Evolutionary conservation across 768 basidiomycete species (phyloP), one percentile per base, ranked within the genome.

Genomic region (Xanthoconium stramineum): DNA sequence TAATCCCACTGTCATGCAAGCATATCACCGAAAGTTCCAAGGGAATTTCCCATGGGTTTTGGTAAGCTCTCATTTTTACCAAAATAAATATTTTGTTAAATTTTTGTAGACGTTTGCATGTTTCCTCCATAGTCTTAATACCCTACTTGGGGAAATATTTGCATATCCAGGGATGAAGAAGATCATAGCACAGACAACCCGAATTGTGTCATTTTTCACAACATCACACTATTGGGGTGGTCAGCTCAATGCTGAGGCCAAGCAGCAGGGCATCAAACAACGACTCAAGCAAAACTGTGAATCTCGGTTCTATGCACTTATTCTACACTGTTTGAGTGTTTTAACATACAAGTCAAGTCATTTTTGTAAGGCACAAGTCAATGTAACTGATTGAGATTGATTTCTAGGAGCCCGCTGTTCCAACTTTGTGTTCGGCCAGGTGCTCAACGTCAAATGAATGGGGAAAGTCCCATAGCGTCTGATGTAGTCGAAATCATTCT

Each of bases 201-300:
- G 33, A 2, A 56, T 68, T 30, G 69, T 66, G 13, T 20, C 64
- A 15, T 70, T 69, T 53, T 61, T 70, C 52, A 64, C 58, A 20
- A 20, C 40, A 1, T 72, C 71, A 0, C 72, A 73, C 35, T 72
- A 69, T 47, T 72, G 69, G 67, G 69, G 67, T 32, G 69, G 68
- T 1, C 70, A 73, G 50, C 58, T 71, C 0, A 55, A 66, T 32
- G 17, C 29, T 0, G 57, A 63, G 20, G 65, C 67, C 0, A 56
- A 43, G 46, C 36, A 47, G 20, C 43, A 50, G 2, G 38, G 55
- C 1, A 37, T 72, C 3, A 63, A 47, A 3, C 59, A 53, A 3
- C 29, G 28, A 0, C 36, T 70, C 13, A 67, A 67, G 39, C 63
- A 60, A 37, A 65, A 70, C 36, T 65, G 58, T 30, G 68, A 70